A percentile compares a stretch with the other conserved stretches of the same genome.
Evolutionary conservation across 2,329 filamentous ascomycete genomes (phyloP).

Genomic region (Ascochyta viciae-villosae): DNA sequence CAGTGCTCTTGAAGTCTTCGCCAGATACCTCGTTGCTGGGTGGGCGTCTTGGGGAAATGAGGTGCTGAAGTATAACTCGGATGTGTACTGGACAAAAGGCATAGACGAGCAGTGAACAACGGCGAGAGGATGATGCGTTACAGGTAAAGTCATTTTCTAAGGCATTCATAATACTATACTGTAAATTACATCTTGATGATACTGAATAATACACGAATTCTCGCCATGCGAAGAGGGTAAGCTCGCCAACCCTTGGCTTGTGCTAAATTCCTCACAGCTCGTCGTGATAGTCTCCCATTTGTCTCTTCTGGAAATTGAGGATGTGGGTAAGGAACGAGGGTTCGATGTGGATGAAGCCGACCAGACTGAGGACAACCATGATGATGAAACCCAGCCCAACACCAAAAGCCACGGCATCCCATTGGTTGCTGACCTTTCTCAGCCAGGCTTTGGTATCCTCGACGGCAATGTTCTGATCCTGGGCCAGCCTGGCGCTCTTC

Average conservation of each 20-base stretch:
- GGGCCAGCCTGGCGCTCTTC: constrained; percentile 57
- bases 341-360: constrained; percentile 24
- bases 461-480: constrained; percentile 54
- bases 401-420: constrained; percentile 31
- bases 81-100: constrained; percentile 56
- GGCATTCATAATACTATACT: background rate
- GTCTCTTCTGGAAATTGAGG: constrained; percentile 32
- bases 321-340: constrained; percentile 29
- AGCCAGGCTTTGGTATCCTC: constrained; percentile 49
- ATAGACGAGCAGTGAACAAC: background rate
- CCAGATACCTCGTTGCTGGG: constrained; percentile 73
- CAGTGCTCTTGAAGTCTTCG: constrained; percentile 76
- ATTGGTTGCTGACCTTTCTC: constrained; percentile 33
- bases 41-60: constrained; percentile 85
- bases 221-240: background rate
- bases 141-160: too few relatives aligned
- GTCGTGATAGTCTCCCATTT: constrained; percentile 23
- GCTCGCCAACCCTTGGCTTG: background rate
- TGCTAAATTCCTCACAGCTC: background rate
- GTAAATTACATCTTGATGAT: constrained; percentile 3
- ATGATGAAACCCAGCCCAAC: constrained; percentile 27
- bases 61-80: constrained; percentile 71
- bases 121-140: background rate
- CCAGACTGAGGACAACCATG: constrained; percentile 29
- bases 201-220: background rate